Percentiles rank a stretch among this genome's conserved stretches.
Conservation (phyloP, 441 rosid genomes). For the Francoa sonchifolia region DNA sequence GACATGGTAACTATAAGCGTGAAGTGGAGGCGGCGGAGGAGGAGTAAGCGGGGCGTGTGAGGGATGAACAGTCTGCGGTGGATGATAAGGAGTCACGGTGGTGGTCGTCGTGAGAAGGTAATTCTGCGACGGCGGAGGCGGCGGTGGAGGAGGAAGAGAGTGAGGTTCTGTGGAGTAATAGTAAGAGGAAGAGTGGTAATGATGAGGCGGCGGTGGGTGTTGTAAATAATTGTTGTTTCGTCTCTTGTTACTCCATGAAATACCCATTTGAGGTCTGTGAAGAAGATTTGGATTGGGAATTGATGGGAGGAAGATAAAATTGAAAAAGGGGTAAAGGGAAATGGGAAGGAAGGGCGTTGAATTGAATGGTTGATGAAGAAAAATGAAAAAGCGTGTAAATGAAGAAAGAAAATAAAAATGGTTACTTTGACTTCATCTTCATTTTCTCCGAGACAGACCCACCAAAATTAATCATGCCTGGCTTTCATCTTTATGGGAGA, state of each 20-base stretch:
- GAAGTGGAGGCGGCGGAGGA: conserved; percentile 27
- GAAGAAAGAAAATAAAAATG: no score
- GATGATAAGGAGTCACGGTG: conserved; percentile 7
- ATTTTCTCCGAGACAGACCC: no score
- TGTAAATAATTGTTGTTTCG: not conserved
- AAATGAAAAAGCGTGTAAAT: no score
- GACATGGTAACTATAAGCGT: conserved; percentile 21
- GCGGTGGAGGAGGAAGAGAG: not conserved
- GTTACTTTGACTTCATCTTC: no score
- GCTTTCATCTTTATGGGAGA: no score
- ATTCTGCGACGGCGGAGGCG: conserved; percentile 1
- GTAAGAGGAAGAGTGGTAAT: not conserved
- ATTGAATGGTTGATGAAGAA: not conserved
- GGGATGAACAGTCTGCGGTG: conserved; percentile 20
- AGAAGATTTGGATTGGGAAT: not conserved
- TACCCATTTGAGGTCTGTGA: not conserved
- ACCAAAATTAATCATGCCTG: no score
- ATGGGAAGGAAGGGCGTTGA: not conserved
- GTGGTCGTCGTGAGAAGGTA: conserved; percentile 9
- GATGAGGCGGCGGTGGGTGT: not conserved
- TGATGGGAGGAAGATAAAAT: not conserved
- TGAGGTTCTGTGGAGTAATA: not conserved
- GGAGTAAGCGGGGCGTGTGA: conserved; percentile 14
- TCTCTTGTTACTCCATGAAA: not conserved
- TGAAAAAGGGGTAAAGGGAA: not conserved